Percentiles rank a stretch among this genome's conserved stretches.
Conservation (phyloP, 441 rosid species). For the Gossypium trilobum region DNA sequence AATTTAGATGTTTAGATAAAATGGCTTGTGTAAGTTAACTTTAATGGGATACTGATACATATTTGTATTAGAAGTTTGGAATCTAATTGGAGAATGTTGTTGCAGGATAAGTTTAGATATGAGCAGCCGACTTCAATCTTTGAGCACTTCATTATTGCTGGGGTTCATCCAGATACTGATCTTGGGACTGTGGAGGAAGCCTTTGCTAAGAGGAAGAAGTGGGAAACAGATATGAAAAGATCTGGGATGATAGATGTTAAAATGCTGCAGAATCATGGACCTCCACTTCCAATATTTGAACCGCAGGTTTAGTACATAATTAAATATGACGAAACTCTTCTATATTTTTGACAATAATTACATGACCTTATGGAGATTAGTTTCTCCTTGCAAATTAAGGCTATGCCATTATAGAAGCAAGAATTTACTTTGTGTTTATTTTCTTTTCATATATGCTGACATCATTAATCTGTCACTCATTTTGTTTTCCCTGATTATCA, state of each 20-base stretch:
- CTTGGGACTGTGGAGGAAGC: conserved; percentile 77
- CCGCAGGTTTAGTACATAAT: conserved; percentile 58
- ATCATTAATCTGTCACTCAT: not conserved
- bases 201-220: conserved; percentile 62
- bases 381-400: conserved; percentile 1
- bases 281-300: conserved; percentile 57
- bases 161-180: conserved; percentile 77
- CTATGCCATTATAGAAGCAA: not conserved
- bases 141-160: conserved; percentile 81
- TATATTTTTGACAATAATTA: not conserved
- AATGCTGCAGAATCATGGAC: conserved; percentile 43
- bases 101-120: conserved; percentile 55
- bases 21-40: not conserved
- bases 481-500: conserved; percentile 21
- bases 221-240: conserved; percentile 61
- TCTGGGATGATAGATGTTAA: conserved; percentile 47
- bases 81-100: conserved; percentile 16
- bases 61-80: conserved; percentile 3
- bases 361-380: not conserved
- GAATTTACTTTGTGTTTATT: not conserved
- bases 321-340: not conserved
- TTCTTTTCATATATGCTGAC: not conserved
- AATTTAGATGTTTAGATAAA: not conserved
- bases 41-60: not conserved
- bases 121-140: conserved; percentile 72